Conservation (phyloP, 2,329 filamentous ascomycete genomes). For the Neofusicoccum sp. region DNA sequence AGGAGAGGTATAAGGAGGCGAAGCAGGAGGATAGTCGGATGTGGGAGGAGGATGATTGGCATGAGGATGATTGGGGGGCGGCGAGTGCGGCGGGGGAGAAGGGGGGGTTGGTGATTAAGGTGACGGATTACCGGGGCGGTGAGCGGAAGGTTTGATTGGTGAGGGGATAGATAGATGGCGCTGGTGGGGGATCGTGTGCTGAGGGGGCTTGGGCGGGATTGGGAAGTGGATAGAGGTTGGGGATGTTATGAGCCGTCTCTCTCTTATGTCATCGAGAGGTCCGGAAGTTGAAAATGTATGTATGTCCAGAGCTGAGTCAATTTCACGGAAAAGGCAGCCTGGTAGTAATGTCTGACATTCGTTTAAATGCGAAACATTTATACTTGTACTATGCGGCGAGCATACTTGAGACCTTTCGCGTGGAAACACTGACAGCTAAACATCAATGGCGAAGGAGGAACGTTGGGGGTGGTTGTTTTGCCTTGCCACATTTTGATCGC, state of each 20-base stretch:
- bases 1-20: neutral
- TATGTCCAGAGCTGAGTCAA: neutral
- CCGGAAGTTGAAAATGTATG: neutral
- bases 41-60: neutral
- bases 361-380: neutral
- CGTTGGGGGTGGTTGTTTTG: too few species aligned
- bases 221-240: neutral
- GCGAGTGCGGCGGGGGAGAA: neutral
- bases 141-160: neutral
- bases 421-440: too few species aligned
- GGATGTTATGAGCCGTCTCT: neutral
- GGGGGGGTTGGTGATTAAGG: neutral
- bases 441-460: too few species aligned
- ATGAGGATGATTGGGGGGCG: too few species aligned
- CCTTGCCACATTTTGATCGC: too few species aligned
- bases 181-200: neutral
- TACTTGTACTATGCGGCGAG: too few species aligned
- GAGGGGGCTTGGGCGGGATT: neutral
- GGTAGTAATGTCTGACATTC: slow-evolving; percentile 3
- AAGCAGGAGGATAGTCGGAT: neutral
- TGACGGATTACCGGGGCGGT: slow-evolving; percentile 1
- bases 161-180: too few species aligned
- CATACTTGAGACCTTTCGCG: too few species aligned
- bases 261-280: neutral
- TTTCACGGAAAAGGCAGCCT: neutral